Base-by-base conservation (phyloP, 1,284 basidiomycete species). In the Tilletia caries region DNA sequence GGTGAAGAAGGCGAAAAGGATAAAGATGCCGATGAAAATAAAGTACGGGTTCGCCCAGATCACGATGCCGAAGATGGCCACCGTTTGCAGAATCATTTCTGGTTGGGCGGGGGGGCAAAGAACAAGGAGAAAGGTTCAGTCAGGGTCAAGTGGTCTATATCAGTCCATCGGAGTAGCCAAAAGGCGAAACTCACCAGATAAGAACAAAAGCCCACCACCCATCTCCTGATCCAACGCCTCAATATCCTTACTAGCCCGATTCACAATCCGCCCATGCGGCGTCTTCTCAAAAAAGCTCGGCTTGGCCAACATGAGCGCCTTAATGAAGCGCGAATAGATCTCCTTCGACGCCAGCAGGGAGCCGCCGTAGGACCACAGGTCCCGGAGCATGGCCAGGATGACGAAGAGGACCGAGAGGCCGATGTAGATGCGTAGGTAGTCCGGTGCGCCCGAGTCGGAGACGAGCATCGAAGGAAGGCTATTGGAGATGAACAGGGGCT, bases 231-330 rank as follows among this genome's bases (percentile, higher is more conserved):
- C 82, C 34, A 83, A 66, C 32, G 82, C 81, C 69, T 82, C 77
- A 27, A 83, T 73, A 41, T 83, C 82, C 71, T 80, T 80, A 25
- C 77, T 79, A 12, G 82, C 73, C 33, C 82, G 76, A 70, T 83
- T 83, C 72, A 82, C 81, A 65, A 83, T 79, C 13, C 82, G 73
- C 2, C 82, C 81, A 29, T 82, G 75, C 13, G 81, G 81, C 34
- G 81, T 81, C 48, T 76, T 73, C 68, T 82, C 80, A 46, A 80
- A 82, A 71, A 78, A 82, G n/a, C 75, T 75, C 37, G 79, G 80
- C 66, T 66, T 89, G 0, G 95, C 93, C 76, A 94, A 94, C 1
- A 98, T 85, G 12, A 98, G 90, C 0, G 90, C 85, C 81, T 93
- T 90, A 50, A 98, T 86, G 64, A 98, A 87, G 48, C 85, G 70